Percentiles rank a stretch among this genome's conserved stretches.
Conservation (phyloP, 1,139 yeast genomes). For the Geotrichum siamense region DNA sequence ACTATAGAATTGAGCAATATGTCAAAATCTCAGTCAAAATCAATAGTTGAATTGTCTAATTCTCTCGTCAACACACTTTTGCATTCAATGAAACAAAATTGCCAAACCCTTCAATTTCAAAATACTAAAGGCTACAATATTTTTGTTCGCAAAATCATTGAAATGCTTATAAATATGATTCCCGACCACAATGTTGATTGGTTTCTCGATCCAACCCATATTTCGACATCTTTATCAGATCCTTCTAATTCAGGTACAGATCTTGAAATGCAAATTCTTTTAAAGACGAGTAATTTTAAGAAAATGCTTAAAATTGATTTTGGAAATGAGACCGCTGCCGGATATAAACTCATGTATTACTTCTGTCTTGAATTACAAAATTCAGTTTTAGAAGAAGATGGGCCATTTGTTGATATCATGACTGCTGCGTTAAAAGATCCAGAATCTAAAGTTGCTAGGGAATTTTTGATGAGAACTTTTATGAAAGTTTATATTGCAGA, state of each 20-base stretch:
- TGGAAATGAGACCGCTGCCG: conserved; percentile 10
- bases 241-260: background rate
- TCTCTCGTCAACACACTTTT: conserved; percentile 2
- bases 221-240: background rate
- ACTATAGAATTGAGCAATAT: background rate
- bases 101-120: conserved; percentile 7
- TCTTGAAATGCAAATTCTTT: conserved; percentile 1
- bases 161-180: conserved; percentile 8
- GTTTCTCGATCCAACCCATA: conserved; percentile 12
- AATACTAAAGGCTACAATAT: conserved; percentile 12
- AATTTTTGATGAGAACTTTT: conserved; percentile 8
- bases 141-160: conserved; percentile 9
- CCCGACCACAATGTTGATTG: conserved; percentile 5
- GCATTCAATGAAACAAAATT: conserved; percentile 8
- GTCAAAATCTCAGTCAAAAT: background rate
- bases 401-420: conserved; percentile 6
- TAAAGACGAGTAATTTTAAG: conserved; percentile 12
- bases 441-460: conserved; percentile 3
- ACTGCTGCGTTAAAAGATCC: conserved; percentile 1
- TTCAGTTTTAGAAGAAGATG: conserved; percentile 4
- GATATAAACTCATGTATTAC: conserved; percentile 11
- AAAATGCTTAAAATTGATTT: conserved; percentile 15
- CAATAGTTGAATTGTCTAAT: background rate
- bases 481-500: conserved; percentile 10
- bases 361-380: conserved; percentile 16